Conservation (phyloP, 1,284 basidiomycete species). For the Cutaneotrichosporon curvatum region DNA sequence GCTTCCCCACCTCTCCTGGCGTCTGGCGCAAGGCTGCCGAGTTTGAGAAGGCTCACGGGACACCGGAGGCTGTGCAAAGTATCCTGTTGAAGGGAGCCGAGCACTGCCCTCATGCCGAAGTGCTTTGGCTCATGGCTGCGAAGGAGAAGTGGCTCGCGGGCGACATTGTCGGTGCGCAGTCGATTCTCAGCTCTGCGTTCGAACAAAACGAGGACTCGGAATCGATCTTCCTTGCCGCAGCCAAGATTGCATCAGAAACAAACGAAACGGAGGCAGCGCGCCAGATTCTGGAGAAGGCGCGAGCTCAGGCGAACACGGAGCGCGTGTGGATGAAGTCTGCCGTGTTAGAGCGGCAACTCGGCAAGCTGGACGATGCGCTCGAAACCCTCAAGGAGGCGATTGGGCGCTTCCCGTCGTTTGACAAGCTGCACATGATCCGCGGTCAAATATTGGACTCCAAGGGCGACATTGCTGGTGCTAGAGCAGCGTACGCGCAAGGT, state of each 20-base stretch:
- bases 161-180: conserved; percentile 78
- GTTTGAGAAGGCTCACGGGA: conserved; percentile 83
- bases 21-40: conserved; percentile 88
- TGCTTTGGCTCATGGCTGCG: conserved; percentile 93
- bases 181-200: conserved; percentile 82
- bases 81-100: conserved; percentile 75
- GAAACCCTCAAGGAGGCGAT: conserved; percentile 67
- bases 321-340: conserved; percentile 98
- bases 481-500: conserved; percentile 71
- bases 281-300: conserved; percentile 77
- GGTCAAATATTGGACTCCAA: conserved; percentile 70
- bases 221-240: conserved; percentile 92
- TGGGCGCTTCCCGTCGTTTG: conserved; percentile 71
- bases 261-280: conserved; percentile 77
- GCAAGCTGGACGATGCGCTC: conserved; percentile 64
- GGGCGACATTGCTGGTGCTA: conserved; percentile 58
- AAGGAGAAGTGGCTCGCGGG: conserved; percentile 89
- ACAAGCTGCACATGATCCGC: conserved; percentile 94
- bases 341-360: conserved; percentile 85
- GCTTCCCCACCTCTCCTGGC: conserved; percentile 74
- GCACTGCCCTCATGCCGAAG: conserved; percentile 87
- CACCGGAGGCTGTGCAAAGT: conserved; percentile 71
- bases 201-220: conserved; percentile 94
- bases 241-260: conserved; percentile 92
- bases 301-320: conserved; percentile 82